Conservation (phyloP, 331 rosid genomes). For the Stylosanthes scabra region DNA sequence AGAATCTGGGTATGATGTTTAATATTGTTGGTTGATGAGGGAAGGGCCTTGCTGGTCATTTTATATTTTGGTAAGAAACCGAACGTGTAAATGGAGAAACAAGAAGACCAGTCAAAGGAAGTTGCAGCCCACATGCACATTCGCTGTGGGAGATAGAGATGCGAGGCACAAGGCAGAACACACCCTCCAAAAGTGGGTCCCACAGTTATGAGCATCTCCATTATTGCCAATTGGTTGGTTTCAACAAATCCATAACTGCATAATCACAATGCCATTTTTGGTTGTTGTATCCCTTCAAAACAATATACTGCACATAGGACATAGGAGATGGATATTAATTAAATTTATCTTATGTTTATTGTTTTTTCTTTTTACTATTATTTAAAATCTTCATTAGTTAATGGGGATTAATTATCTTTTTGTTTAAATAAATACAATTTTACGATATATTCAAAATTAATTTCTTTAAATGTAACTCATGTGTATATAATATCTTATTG, state of each 20-base stretch:
- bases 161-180: constrained; percentile 13
- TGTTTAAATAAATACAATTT: no score
- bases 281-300: background rate
- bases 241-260: constrained; percentile 21
- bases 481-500: no score
- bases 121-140: constrained; percentile 44
- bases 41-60: background rate
- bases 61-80: constrained; percentile 23
- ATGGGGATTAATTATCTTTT: no score
- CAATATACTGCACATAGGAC: background rate
- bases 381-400: no score
- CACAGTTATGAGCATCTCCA: constrained; percentile 33
- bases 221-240: constrained; percentile 44
- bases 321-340: background rate
- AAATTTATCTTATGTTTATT: background rate
- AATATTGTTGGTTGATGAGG: constrained; percentile 5
- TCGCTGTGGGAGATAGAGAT: constrained; percentile 19
- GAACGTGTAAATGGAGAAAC: background rate
- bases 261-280: background rate
- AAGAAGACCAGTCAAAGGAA: constrained; percentile 53
- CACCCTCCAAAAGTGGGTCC: constrained; percentile 36
- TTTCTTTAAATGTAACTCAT: no score
- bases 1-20: constrained; percentile 43
- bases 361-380: no score
- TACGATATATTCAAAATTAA: no score